phyloP scores from a whole-genome alignment of 805 yeast genomes.

The Hanseniaspora vineae region DNA sequence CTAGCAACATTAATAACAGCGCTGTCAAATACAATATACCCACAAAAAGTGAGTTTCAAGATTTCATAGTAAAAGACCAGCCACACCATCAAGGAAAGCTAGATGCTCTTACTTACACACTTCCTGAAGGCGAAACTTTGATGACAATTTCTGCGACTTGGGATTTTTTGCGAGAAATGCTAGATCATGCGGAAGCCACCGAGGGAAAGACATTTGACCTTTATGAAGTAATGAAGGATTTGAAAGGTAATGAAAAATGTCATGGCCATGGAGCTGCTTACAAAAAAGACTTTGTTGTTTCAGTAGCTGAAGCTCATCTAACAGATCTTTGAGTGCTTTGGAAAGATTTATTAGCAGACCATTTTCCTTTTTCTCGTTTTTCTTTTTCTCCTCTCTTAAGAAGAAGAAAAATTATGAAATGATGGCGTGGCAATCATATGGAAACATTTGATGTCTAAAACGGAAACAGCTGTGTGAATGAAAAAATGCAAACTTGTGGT shows the following conservation, averaged over 20 bases:
- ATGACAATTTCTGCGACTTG: constrained; percentile 70
- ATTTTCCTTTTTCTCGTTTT: no score
- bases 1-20: not conserved
- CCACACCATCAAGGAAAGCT: not conserved
- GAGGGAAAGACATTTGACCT: constrained; percentile 31
- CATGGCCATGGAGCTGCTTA: constrained; percentile 54
- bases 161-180: constrained; percentile 55
- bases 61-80: constrained; percentile 9
- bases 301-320: constrained; percentile 11
- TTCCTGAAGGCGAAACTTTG: constrained; percentile 33
- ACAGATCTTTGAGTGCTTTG: constrained; percentile 1
- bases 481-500: no score
- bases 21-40: constrained; percentile 19
- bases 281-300: constrained; percentile 13
- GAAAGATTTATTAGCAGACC: not conserved
- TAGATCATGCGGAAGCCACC: constrained; percentile 28
- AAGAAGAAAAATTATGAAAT: not conserved
- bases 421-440: not conserved
- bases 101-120: not conserved
- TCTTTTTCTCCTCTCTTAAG: no score
- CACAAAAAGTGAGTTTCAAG: constrained; percentile 15
- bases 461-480: no score
- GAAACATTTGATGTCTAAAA: not conserved
- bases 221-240: constrained; percentile 38
- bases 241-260: constrained; percentile 61